A percentile compares a stretch with the other conserved stretches of the same genome.
phyloP scores from a whole-genome alignment of 441 rosid genomes.

The Populus trichocarpa region DNA sequence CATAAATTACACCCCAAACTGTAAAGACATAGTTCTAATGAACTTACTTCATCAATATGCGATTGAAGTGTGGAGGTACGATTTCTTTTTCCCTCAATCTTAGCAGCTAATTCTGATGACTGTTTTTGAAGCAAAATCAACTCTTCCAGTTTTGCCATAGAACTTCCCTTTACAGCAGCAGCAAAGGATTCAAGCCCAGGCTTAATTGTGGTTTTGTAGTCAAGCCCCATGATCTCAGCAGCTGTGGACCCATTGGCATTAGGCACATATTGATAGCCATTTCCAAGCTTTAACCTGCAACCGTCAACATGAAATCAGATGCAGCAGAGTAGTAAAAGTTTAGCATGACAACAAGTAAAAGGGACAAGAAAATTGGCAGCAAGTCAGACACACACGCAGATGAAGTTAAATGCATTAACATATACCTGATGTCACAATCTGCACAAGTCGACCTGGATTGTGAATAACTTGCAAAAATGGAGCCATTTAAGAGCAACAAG shows the following conservation, averaged over 20 bases:
- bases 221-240: slow-evolving; percentile 74
- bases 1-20: not conserved
- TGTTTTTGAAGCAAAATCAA: slow-evolving; percentile 51
- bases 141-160: slow-evolving; percentile 51
- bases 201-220: slow-evolving; percentile 59
- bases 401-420: not conserved
- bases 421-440: not conserved
- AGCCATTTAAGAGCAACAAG: not conserved
- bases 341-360: not conserved
- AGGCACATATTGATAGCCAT: slow-evolving; percentile 45
- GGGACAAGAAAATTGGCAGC: not conserved
- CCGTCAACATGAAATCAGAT: slow-evolving; percentile 6
- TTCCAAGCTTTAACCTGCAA: slow-evolving; percentile 60
- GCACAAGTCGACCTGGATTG: not conserved
- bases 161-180: slow-evolving; percentile 49
- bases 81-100: slow-evolving; percentile 48
- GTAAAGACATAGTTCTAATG: not conserved
- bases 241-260: slow-evolving; percentile 56
- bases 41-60: slow-evolving; percentile 52
- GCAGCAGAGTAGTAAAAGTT: not conserved
- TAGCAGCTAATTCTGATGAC: slow-evolving; percentile 47
- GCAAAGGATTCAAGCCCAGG: slow-evolving; percentile 51
- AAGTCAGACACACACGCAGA: not conserved
- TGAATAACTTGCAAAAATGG: not conserved
- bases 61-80: slow-evolving; percentile 37